Base-by-base conservation (phyloP, 2,329 filamentous ascomycete genomes). In the Fonsecaea pedrosoi region DNA sequence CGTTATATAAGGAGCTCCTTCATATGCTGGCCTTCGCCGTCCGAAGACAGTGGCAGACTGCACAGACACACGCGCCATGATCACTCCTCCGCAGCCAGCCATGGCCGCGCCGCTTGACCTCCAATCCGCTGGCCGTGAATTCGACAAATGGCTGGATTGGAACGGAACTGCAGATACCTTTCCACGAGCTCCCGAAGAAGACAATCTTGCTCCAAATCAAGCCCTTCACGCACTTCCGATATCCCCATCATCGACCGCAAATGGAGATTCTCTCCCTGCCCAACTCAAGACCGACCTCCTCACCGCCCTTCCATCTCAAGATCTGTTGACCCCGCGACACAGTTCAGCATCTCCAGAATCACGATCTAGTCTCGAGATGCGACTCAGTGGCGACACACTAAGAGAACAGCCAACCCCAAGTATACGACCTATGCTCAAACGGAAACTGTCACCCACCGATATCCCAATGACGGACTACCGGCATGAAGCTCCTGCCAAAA, bases 401-500 rank as follows among this genome's bases (percentile, higher is more conserved):
- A 66, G 72, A 53, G 70, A 69, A 21, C 48, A 61, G 37, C 50
- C 60, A 30, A 62, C 67, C 5, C 65, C 63, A 32, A 62, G 55
- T 42, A 60, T 68, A 35, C 69, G 64, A 12, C 65, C 67, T 21
- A 68, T 78, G 68, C 84, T 88, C 72, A 93, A 92, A 79, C 86
- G 90, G 72, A 93, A 92, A 79, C 86, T 88, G 0, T 88, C 88
- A 0, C 84, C 83, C 58, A 86, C 87, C n/a, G 78, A 81, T 55
- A 69, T 74, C 74, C 78, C 79, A 50, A 85, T 4, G 84, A 88
- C 25, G 82, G 85, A 87, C n/a, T 86, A 88, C 57, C 87, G 89
- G 12, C 83, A 87, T 84, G 71, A 86, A 82, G 73, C 88, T 84
- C 74, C 82, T 32, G 82, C 82, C 66, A 97, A 97, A 84, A 97